Evolutionary conservation across 768 basidiomycete genomes (phyloP).

Genomic region (Naganishia vaughanmartiniae): DNA sequence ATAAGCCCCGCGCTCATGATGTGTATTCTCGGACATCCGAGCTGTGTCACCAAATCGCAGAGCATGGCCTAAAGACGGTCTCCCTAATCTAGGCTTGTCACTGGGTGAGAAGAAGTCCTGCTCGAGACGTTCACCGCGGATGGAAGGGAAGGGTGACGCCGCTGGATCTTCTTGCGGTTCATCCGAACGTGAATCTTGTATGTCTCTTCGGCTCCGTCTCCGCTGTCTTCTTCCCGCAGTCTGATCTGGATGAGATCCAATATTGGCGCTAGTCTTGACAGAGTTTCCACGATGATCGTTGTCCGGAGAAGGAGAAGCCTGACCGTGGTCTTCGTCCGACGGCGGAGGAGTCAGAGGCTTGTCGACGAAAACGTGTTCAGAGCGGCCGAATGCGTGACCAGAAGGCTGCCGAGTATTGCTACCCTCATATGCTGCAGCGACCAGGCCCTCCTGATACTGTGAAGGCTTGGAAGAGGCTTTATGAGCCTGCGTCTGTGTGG

Average conservation of each 20-base stretch:
- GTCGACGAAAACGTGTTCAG: slow-evolving; percentile 2
- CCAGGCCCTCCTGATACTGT: slow-evolving; percentile 8
- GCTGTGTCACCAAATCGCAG: slow-evolving; percentile 2
- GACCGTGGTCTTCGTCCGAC: slow-evolving; percentile 19
- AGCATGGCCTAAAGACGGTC: slow-evolving; percentile 18
- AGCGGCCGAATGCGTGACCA: not conserved
- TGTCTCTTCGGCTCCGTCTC: slow-evolving; percentile 26
- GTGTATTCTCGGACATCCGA: not conserved
- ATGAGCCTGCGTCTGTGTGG: not conserved
- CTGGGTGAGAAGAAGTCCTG: slow-evolving; percentile 64
- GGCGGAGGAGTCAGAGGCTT: slow-evolving; percentile 5
- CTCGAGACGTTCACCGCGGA: slow-evolving; percentile 74
- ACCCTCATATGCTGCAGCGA: slow-evolving; percentile 6
- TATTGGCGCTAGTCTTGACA: slow-evolving; percentile 26
- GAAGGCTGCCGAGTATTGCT: not conserved
- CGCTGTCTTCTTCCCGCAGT: slow-evolving; percentile 14
- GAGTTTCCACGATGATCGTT: slow-evolving; percentile 27
- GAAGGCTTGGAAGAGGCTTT: not conserved
- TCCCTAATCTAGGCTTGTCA: slow-evolving; percentile 57
- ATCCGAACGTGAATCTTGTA: slow-evolving; percentile 30
- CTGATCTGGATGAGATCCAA: not conserved
- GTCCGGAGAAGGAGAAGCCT: slow-evolving; percentile 27
- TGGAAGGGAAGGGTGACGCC: slow-evolving; percentile 72
- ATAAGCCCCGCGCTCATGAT: slow-evolving; percentile 28
- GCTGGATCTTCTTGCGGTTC: slow-evolving; percentile 38